Evolutionary conservation across 768 basidiomycete species (phyloP), one percentile per base, ranked within the genome.

Genomic region (Cystofilobasidium bisporidii): DNA sequence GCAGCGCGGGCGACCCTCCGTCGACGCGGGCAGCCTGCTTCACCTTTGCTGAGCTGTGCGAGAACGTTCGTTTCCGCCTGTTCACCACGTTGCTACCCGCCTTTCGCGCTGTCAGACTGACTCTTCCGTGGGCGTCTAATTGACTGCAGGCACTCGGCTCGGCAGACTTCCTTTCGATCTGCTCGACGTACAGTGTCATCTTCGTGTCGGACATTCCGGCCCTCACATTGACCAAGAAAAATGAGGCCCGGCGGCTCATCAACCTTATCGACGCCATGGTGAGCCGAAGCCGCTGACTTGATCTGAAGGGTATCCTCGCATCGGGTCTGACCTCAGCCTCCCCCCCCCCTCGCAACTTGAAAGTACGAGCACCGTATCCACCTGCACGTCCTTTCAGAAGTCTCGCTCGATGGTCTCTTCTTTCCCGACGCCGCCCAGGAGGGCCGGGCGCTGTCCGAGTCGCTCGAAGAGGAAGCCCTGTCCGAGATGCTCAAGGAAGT

Each of bases 201-300:
- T 62, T 63, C 61, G 22, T 68, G 33, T 58, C 61, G 20, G 67
- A 63, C 45, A 55, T 68, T 20, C 67, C 68, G 15, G 28, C 67
- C 11, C 41, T 68, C 17, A 61, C 47, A 14, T n/a, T 57, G 17
- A 55, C 60, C 15, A 68, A 60, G 68, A 69, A 69, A 32, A 69
- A 69, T 63, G 63, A 69, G 32, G 68, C 68, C 14, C 62, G 68
- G 30, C 45, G 68, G 9, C 56, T 69, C 38, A 69, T 69, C 63
- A 69, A 69, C 30, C 58, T 64, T 2, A 57, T 69, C 20, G 68
- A 69, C 18, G 63, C 68, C 18, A 32, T 69, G 57, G 65, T n/a
- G n/a, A n/a, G n/a, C n/a, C n/a, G n/a, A n/a, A n/a, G n/a, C n/a
- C n/a, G n/a, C n/a, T n/a, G n/a, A n/a, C n/a, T n/a, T n/a, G n/a